Base-by-base conservation (phyloP, 345 rosid species). In the Hirschfeldia incana region DNA sequence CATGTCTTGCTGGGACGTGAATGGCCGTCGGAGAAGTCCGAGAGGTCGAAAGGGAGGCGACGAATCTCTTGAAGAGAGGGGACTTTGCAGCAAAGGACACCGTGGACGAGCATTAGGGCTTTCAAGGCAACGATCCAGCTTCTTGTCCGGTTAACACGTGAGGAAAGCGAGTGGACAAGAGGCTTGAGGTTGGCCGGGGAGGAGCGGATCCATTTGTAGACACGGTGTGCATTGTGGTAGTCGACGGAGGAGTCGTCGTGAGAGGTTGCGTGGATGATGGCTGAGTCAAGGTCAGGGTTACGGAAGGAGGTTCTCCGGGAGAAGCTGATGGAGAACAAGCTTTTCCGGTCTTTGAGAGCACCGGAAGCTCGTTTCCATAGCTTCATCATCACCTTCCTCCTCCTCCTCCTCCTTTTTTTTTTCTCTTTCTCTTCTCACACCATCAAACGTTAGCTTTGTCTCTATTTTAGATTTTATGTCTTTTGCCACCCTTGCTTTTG, bases 61-160 rank as follows among this genome's bases (percentile, higher is more conserved):
- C 76, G 55, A 16, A 80, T 69, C 74, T 69, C 80, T 15, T 81
- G 82, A 2, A 87, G 84, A 5, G 86, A 83, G 0, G 85, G 69
- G 46, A 84, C 86, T 60, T 83, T 89, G 57, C 92, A 91, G 57
- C 92, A 87, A 71, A 92, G 83, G 33, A 94, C 87, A 26, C 97
- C 95, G 17, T 92, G 97, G 81, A 94, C 84, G 8, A 94, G 86
- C 80, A 92, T 86, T 36, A 94, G 79, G 8, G 97, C 88, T 29
- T 92, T 94, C 42, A 94, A 79, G 3, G 94, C 94, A 3, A 92
- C 97, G 1, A 83, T 83, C 97, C 98, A 94, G 79, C 89, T 84
- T 29, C 80, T 79, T 1, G 97, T 89, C 36, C 86, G 87, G 71
- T 78, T 83, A 76, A 91, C 85, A 2, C 98, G 84, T 32, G 70